Evolutionary conservation across 208 protist genomes (phyloP).

Genomic region (Crithidia expoeki): DNA sequence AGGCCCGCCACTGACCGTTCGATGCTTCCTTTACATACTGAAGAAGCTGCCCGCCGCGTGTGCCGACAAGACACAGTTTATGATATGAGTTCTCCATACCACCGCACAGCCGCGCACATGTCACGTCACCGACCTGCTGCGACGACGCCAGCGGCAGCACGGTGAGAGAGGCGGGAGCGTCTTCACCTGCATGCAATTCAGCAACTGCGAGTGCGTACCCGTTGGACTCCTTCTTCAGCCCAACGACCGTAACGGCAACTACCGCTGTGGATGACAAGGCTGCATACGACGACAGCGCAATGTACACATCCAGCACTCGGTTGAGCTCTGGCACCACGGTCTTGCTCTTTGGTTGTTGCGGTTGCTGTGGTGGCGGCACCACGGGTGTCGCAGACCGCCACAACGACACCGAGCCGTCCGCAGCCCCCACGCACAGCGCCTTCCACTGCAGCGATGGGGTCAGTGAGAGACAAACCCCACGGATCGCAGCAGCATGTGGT

Average conservation of each 20-base stretch:
- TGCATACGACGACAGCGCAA: background rate
- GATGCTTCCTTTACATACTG: background rate
- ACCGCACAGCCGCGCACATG: conserved; percentile 28
- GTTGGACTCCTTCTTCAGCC: background rate
- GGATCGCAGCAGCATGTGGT: conserved; percentile 31
- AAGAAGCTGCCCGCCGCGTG: conserved; percentile 14
- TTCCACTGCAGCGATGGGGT: conserved; percentile 21
- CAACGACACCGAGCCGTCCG: conserved; percentile 31
- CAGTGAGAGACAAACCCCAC: conserved; percentile 27
- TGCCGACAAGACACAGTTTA: conserved; percentile 22
- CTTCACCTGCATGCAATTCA: conserved; percentile 3
- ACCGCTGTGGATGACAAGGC: background rate
- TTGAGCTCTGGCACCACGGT: background rate
- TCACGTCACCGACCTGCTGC: conserved; percentile 4
- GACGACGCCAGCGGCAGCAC: background rate
- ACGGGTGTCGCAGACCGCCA: conserved; percentile 2
- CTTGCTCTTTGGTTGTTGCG: background rate
- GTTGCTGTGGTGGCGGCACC: background rate
- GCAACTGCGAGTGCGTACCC: conserved; percentile 10
- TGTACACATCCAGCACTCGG: conserved; percentile 16
- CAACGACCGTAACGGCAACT: background rate
- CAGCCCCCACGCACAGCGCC: conserved; percentile 28
- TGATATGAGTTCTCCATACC: background rate
- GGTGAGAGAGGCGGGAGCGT: background rate
- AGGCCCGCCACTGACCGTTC: conserved; percentile 9